These are phyloP conservation scores for Verruconis gallopava DNA, from an alignment of 2,329 filamentous ascomycete genomes.

Conservation along the genomic window DNA sequence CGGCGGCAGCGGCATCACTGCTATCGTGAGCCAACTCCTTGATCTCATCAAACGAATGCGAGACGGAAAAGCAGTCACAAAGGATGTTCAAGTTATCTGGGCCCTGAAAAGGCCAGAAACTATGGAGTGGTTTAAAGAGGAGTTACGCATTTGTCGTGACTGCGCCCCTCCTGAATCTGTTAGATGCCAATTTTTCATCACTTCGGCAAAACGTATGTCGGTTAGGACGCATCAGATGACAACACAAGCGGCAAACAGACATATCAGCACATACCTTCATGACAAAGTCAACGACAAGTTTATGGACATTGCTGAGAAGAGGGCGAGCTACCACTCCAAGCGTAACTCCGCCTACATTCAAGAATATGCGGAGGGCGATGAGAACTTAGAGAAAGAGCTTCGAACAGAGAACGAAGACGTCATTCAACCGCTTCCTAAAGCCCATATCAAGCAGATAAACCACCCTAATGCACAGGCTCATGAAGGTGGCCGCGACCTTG, in stretches of 20 bases:
- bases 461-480: conserved; percentile 10
- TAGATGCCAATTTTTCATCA: conserved; percentile 91
- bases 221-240: conserved; percentile 17
- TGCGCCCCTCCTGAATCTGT: conserved; percentile 78
- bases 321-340: conserved; percentile 31
- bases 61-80: conserved; percentile 85
- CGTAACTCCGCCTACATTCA: conserved; percentile 73
- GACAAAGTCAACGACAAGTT: conserved; percentile 82
- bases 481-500: conserved; percentile 13
- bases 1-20: conserved; percentile 88
- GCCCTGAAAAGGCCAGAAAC: conserved; percentile 79
- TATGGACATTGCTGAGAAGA: conserved; percentile 70
- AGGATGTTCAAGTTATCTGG: conserved; percentile 87
- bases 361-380: conserved; percentile 67
- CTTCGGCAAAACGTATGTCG: conserved; percentile 51
- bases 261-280: conserved; percentile 61
- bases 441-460: conserved; percentile 20
- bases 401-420: conserved; percentile 73
- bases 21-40: conserved; percentile 78
- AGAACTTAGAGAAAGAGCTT: conserved; percentile 65
- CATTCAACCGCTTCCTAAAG: conserved; percentile 65
- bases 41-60: conserved; percentile 95
- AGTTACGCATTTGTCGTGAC: conserved; percentile 82
- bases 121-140: conserved; percentile 96
- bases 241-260: conserved; percentile 18